Base-by-base conservation (phyloP, 1,139 yeast species). In the Sporopachydermia cereana region DNA sequence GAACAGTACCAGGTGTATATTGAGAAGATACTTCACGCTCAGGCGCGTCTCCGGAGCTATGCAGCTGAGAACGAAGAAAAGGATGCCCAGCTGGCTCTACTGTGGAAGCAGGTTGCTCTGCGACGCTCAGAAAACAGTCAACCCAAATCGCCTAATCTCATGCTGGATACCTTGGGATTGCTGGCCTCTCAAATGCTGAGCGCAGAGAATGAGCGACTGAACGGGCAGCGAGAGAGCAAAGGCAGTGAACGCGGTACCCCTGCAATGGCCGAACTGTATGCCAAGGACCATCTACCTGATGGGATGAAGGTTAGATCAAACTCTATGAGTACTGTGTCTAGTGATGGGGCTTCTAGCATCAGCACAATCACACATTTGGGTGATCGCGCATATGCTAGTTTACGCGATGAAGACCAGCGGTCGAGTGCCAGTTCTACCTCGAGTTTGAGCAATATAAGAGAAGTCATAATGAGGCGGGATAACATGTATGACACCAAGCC, bases 121-220 rank as follows among this genome's bases (percentile, higher is more conserved):
- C 24, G 16, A 1, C 20, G 16, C 9, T 20, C 36, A 4, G 14
- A 20, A 29, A 20, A 14, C 9, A 43, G n/a, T 16, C 3, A 17
- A 16, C 21, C 22, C 9, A 16, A 24, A 23, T 31, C 21, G 17
- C 41, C 44, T 36, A 17, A 42, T 39, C 18, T n/a, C 16, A 66
- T 71, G 73, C 51, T 71, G 41, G 68, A 67, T 45, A 68, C 76
- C 0, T 54, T 71, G 27, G 76, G 76, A 5, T 55, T 68, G 41
- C 52, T 71, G 43, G 76, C 76, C 2, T 60, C 72, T 2, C 74
- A 69, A 45, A 75, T 70, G 1, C 52, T 71, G 24, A 65, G 64
- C 31, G 72, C 66, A 46, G 70, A 64, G 44, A 34, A 34, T n/a
- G 29, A 14, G 7, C 7, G 14, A 7, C 12, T 7, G 7, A 25